These are phyloP conservation scores for Ganoderma lucidum DNA, from an alignment of 1,284 basidiomycete genomes.

Conservation along the genomic window DNA sequence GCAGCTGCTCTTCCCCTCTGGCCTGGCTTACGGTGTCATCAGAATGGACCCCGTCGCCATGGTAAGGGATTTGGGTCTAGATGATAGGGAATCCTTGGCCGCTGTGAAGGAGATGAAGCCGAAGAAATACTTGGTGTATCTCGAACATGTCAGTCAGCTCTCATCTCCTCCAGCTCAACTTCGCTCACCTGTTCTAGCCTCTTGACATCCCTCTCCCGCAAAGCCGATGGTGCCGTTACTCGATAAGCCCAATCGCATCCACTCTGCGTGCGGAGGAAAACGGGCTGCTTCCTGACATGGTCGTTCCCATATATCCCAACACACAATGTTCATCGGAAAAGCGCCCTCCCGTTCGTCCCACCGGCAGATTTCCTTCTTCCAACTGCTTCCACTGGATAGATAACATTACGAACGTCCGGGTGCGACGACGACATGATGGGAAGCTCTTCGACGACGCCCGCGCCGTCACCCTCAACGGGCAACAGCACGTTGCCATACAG, in stretches of 20 bases:
- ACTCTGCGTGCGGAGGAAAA: neutral
- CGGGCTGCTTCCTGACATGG: constrained; percentile 16
- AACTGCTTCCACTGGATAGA: constrained; percentile 21
- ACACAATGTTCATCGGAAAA: neutral
- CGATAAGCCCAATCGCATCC: neutral
- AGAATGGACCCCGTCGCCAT: constrained; percentile 13
- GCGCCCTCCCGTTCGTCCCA: neutral
- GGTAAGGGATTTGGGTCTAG: constrained; percentile 6
- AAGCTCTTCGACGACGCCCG: neutral
- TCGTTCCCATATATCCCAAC: constrained; percentile 12
- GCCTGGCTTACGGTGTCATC: constrained; percentile 1
- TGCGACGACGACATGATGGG: neutral
- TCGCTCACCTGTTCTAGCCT: neutral
- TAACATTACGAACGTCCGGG: constrained; percentile 1
- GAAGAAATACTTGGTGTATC: constrained; percentile 21
- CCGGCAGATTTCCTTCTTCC: constrained; percentile 10
- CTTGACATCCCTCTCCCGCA: constrained; percentile 8
- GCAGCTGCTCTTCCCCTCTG: constrained; percentile 7
- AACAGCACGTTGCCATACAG: neutral
- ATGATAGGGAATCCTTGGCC: constrained; percentile 1
- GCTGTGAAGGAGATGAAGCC: constrained; percentile 9
- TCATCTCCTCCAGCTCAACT: neutral
- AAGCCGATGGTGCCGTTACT: constrained; percentile 8
- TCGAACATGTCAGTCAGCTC: neutral
- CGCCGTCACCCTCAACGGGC: neutral